Evolutionary conservation across 805 yeast genomes (phyloP), one percentile per base, ranked within the genome.

Genomic region (Clavispora phyllophila): DNA sequence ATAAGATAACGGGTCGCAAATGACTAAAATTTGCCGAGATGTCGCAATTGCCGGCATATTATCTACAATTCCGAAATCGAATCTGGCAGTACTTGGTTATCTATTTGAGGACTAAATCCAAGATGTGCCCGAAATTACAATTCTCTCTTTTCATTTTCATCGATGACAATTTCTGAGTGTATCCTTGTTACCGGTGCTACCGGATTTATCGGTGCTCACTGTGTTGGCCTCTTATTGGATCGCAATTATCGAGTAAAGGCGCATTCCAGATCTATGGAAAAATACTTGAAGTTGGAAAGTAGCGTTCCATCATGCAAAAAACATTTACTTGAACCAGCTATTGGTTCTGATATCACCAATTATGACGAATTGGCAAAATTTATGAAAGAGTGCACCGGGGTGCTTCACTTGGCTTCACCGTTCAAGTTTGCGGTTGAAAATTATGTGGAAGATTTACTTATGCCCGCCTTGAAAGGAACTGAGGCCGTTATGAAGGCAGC

Each of bases 391-490:
- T 40, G 42, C 29, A 37, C 39, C 14, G 47, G 36, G 2, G 37
- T 40, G 14, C 49, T 79, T 27, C 86, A 80, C 57, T 70, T 81
- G 20, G 85, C 85, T 7, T 73, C 82, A 14, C 84, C 85, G 15
- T 74, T 74, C 54, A 63, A 68, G 20, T 74, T 69, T 54, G 65
- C 69, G 4, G 60, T 65, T 18, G 57, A 65, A n/a, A 64, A 69
- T 43, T 63, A 73, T 34, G 81, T 72, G 44, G 70, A 70, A 34
- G 80, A 75, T 20, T 62, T 79, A 39, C 60, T 79, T 46, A 65
- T 57, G 17, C 86, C 86, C 6, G 84, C 84, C 1, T 58, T 76
- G 24, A 23, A 36, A 15, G 84, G 84, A 25, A 78, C 83, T 19
- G 62, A 61, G 45, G 69, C 75, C 49, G 70, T 79, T 15, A 57